These are phyloP conservation scores for Danielozyma ontarioensis DNA, from an alignment of 805 yeast species.

Conservation along the genomic window DNA sequence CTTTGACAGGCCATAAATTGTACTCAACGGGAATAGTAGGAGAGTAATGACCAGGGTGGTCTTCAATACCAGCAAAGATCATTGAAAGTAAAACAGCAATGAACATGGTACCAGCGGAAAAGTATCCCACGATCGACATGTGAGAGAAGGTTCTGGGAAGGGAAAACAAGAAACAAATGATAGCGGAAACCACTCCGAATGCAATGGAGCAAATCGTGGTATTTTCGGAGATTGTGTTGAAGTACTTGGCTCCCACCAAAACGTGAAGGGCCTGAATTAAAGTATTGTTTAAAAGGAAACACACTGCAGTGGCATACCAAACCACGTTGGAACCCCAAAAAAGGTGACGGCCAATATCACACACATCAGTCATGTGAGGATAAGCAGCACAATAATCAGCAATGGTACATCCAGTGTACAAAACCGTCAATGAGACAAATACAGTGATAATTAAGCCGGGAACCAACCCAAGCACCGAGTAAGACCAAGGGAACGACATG, in stretches of 20 bases:
- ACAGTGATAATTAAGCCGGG: conserved; percentile 54
- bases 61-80: conserved; percentile 49
- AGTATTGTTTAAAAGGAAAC: conserved; percentile 51
- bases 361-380: conserved; percentile 48
- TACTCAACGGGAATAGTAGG: conserved; percentile 36
- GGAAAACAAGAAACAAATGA: conserved; percentile 47
- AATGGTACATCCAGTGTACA: conserved; percentile 52
- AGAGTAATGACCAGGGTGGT: conserved; percentile 40
- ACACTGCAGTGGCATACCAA: conserved; percentile 53
- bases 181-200: conserved; percentile 44
- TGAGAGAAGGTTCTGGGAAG: conserved; percentile 54
- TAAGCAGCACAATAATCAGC: conserved; percentile 50
- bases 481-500: conserved; percentile 65
- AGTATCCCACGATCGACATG: conserved; percentile 46
- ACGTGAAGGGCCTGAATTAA: conserved; percentile 58
- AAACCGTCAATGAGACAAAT: conserved; percentile 44
- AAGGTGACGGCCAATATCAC: conserved; percentile 56
- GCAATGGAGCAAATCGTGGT: conserved; percentile 49
- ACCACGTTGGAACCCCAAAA: conserved; percentile 48
- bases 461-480: conserved; percentile 52
- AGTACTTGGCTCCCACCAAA: conserved; percentile 53
- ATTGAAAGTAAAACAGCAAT: conserved; percentile 49
- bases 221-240: conserved; percentile 47
- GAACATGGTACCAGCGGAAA: conserved; percentile 55
- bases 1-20: conserved; percentile 46